These are phyloP conservation scores for Arthrocladium fulminans DNA, from an alignment of 2,329 filamentous ascomycete species.

Conservation along the genomic window DNA sequence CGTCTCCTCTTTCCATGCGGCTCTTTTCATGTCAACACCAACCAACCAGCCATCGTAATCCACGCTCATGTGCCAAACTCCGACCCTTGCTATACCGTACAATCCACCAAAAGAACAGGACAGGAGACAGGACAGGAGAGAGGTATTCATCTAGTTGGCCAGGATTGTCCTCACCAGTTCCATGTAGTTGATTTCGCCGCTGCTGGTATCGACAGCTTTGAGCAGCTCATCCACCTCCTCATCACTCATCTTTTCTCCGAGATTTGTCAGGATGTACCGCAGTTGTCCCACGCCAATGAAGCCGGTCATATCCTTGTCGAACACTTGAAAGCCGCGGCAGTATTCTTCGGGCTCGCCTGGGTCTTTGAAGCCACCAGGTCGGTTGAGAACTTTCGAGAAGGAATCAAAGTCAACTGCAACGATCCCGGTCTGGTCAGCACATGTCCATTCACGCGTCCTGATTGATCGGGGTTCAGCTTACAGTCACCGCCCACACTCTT, in stretches of 20 bases:
- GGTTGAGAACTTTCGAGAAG: conserved; percentile 93
- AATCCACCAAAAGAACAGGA: not conserved
- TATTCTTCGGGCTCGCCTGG: conserved; percentile 97
- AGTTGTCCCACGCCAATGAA: conserved; percentile 97
- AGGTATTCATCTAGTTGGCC: conserved; percentile 57
- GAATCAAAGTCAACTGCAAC: conserved; percentile 93
- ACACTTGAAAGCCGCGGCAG: conserved; percentile 97
- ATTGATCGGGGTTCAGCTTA: conserved; percentile 50
- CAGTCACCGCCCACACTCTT: conserved; percentile 83
- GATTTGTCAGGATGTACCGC: conserved; percentile 91
- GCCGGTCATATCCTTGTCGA: conserved; percentile 97
- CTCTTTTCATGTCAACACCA: not conserved
- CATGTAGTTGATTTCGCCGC: conserved; percentile 90
- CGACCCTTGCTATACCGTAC: not conserved
- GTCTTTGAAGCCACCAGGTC: conserved; percentile 94
- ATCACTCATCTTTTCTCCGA: conserved; percentile 98
- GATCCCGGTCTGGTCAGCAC: too few species aligned
- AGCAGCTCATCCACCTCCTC: conserved; percentile 98
- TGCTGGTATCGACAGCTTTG: conserved; percentile 94
- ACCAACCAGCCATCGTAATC: not conserved
- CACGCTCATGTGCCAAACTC: not conserved
- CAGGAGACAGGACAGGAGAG: not conserved
- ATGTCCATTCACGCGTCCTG: too few species aligned
- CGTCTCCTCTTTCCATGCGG: too few species aligned
- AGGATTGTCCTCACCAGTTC: conserved; percentile 81